A percentile compares a stretch with the other conserved stretches of the same genome.
phyloP scores from a whole-genome alignment of 2,329 filamentous ascomycete genomes.

The Trichoderma guizhouense region DNA sequence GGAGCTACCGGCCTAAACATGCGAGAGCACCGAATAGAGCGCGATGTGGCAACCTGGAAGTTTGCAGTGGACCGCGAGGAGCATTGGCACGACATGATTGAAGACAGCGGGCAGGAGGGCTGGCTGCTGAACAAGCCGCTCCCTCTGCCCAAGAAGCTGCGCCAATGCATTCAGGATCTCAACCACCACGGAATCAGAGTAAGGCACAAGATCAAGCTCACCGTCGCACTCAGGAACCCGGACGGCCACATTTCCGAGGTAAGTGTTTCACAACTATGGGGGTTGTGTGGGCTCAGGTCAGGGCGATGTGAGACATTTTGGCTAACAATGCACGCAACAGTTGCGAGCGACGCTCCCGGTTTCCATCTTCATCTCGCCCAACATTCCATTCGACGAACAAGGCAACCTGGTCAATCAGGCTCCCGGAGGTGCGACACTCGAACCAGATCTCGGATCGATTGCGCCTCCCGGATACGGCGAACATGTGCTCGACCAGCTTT shows the following conservation, averaged over 20 bases:
- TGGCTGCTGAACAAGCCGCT: constrained; percentile 59
- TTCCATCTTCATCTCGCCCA: constrained; percentile 92
- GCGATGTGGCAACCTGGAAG: constrained; percentile 60
- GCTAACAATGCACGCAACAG: constrained; percentile 36
- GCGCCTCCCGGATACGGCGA: constrained; percentile 92
- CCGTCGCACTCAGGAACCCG: constrained; percentile 87
- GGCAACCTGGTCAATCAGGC: constrained; percentile 70
- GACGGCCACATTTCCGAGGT: constrained; percentile 92
- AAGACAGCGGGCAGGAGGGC: constrained; percentile 64
- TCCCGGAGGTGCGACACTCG: constrained; percentile 45
- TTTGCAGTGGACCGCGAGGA: constrained; percentile 54
- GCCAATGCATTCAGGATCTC: constrained; percentile 83
- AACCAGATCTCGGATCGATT: constrained; percentile 57
- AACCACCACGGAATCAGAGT: constrained; percentile 88
- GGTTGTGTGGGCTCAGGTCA: not conserved
- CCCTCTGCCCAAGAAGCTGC: constrained; percentile 76
- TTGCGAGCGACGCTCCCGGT: constrained; percentile 86
- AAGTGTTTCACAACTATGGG: constrained; percentile 27
- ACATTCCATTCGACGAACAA: constrained; percentile 81
- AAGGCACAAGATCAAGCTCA: constrained; percentile 87
- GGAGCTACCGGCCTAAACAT: constrained; percentile 44
- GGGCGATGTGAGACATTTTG: constrained; percentile 1
- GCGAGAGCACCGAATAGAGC: constrained; percentile 60
- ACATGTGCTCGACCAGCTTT: constrained; percentile 85
- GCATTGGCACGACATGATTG: constrained; percentile 67